Base-by-base conservation (phyloP, 305 asterid species). In the Nicotiana rustica region DNA sequence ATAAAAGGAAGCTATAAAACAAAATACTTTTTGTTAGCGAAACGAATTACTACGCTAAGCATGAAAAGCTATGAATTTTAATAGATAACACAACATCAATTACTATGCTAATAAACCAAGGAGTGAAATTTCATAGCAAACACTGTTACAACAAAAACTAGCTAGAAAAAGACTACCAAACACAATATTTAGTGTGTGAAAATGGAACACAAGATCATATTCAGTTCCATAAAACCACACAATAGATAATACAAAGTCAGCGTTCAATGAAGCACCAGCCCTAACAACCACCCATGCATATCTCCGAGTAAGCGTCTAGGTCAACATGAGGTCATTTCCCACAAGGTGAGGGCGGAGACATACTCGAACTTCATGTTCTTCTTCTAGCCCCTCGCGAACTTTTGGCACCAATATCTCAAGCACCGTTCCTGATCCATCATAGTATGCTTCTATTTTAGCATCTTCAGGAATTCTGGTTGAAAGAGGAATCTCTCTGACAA, bases 361-460 rank as follows among this genome's bases (percentile, higher is more conserved):
- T 35, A 95, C 97, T 17, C 89, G 96, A 78, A 95, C 99, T 73
- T 95, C 99, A 35, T 95, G 99, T 82, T 95, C 99, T 78, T 89
- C 90, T 86, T 93, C 99, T 1, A 91, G 91, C 3, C 95, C 97
- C 60, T 83, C 95, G 0, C 85, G 92, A 13, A 92, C 89, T 70
- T 95, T 95, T 10, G 99, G 99, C 88, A 94, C 99, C 89, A 94
- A 36, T 77, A 95, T 92, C 93, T 95, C 99, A 0, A 95, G 93
- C 86, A 87, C 89, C 0, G 93, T 92, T 65, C 98, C 98, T 18
- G 92, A 87, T 52, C 92, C 97, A 36, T 94, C 97, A 60, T 88
- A 92, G 77, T 95, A 93, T 0, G 99, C 98, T 87, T 95, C 99
- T 13, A 93, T 89, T 29, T 90, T 92, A 21, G 97, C 99, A 77